Conservation (phyloP, 2,329 filamentous ascomycete genomes). For the Chaetomiaceae sp. region DNA sequence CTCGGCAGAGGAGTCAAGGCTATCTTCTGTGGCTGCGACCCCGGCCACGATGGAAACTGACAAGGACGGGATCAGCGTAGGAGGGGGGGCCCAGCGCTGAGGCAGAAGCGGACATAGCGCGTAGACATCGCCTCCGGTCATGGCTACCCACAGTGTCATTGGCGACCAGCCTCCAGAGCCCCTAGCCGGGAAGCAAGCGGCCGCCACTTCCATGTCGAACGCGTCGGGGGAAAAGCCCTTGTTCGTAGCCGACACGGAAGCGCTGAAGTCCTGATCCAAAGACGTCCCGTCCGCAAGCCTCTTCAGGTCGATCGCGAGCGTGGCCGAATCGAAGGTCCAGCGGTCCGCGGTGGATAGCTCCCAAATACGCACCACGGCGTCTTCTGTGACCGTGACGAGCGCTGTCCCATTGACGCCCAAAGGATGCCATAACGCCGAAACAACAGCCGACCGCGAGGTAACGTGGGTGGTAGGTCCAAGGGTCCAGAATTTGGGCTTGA, state of each 20-base stretch:
- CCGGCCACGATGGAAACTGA: constrained; percentile 79
- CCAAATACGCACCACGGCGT: constrained; percentile 87
- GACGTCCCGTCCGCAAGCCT: constrained; percentile 82
- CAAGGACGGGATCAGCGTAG: constrained; percentile 73
- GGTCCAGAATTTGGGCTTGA: constrained; percentile 82
- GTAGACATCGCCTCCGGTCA: constrained; percentile 89
- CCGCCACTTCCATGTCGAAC: constrained; percentile 90
- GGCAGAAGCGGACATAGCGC: constrained; percentile 88
- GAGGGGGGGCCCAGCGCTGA: constrained; percentile 74
- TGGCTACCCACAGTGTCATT: constrained; percentile 97
- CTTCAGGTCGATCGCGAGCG: constrained; percentile 79
- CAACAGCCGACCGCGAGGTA: constrained; percentile 74
- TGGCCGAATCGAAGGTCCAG: constrained; percentile 80
- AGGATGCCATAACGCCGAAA: constrained; percentile 87
- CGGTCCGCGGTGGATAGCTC: constrained; percentile 79
- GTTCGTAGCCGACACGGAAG: constrained; percentile 67
- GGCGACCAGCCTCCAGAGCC: constrained; percentile 81
- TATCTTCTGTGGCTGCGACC: constrained; percentile 58
- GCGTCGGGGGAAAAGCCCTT: constrained; percentile 84
- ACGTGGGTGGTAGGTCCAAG: constrained; percentile 92
- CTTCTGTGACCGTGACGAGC: constrained; percentile 81
- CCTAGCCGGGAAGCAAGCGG: constrained; percentile 70
- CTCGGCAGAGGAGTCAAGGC: constrained; percentile 48
- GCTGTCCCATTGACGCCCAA: constrained; percentile 76
- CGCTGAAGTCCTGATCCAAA: constrained; percentile 76